Base-by-base conservation (phyloP, 768 basidiomycete species). In the Lactifluus hygrophoroides region DNA sequence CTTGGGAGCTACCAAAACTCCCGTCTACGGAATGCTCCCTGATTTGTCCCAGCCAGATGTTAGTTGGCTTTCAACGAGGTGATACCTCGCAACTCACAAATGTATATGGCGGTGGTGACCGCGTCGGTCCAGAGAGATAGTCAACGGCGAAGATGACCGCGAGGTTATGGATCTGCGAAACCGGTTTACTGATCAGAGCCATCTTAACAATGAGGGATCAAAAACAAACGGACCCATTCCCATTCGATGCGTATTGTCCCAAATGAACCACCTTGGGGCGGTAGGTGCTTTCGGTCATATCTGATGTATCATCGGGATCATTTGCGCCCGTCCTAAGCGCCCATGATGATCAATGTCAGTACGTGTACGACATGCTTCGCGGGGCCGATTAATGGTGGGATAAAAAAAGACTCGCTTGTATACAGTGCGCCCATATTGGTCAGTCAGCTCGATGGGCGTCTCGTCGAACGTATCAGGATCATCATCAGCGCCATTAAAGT, bases 181-280 rank as follows among this genome's bases (percentile, higher is more conserved):
- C 19, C n/a, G 25, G 17, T 1, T 45, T 3, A 46, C 40, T 44
- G 25, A 52, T 49, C 48, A 53, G 54, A 17, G 14, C 38, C 7
- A 23, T 21, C 32, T n/a, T 28, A 8, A 14, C n/a, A 19, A 17
- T 8, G 17, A 3, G 8, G 48, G 5, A 21, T 34, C 10, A 23
- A 51, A 51, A 49, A n/a, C n/a, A 14, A 14, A 19, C 62, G 27
- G 3, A 64, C 63, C 56, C 54, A n/a, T 27, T 25, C 63, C 52
- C 54, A n/a, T 27, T 16, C 17, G 61, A 30, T 17, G 50, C 25
- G 21, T 25, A 59, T 37, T 62, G 61, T 14, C 64, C 61, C 37
- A 64, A 38, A 42, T 64, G 64, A 49, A 64, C 62, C 32, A 64
- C 50, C 32, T 63, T 58, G 11, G 64, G 61, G 51, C 54, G 61